Conservation (phyloP, 2,329 filamentous ascomycete genomes). For the Periconia digitata region DNA sequence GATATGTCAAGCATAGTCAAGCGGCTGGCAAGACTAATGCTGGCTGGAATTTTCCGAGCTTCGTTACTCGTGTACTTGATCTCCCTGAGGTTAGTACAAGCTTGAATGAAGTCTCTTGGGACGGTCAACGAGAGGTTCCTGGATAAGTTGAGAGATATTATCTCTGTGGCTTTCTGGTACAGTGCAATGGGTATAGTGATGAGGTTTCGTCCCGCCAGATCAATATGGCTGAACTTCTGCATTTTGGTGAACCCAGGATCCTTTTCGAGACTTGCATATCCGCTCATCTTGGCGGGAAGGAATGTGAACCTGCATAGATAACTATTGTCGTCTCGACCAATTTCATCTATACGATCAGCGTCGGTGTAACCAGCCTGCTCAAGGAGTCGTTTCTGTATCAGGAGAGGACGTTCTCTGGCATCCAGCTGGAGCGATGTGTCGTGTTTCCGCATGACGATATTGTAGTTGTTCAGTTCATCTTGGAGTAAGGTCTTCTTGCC, state of each 20-base stretch:
- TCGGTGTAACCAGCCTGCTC: constrained; percentile 91
- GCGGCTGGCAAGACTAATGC: constrained; percentile 75
- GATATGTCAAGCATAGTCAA: constrained; percentile 92
- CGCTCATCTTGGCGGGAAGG: constrained; percentile 82
- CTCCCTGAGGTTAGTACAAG: constrained; percentile 86
- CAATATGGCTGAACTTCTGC: constrained; percentile 91
- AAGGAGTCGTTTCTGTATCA: constrained; percentile 88
- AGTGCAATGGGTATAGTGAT: constrained; percentile 93
- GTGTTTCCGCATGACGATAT: constrained; percentile 93
- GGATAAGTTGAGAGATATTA: constrained; percentile 92
- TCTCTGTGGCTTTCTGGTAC: constrained; percentile 88
- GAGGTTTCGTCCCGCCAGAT: constrained; percentile 85
- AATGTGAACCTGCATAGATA: constrained; percentile 97
- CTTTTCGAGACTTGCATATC: constrained; percentile 68
- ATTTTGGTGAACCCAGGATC: constrained; percentile 80
- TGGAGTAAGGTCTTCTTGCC: constrained; percentile 93
- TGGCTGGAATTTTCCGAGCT: constrained; percentile 79
- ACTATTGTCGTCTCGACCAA: constrained; percentile 95
- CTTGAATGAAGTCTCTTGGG: constrained; percentile 93
- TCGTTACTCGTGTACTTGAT: constrained; percentile 97
- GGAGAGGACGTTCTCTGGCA: constrained; percentile 75
- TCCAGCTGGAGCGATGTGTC: constrained; percentile 81
- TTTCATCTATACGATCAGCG: constrained; percentile 83
- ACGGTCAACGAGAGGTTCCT: constrained; percentile 89
- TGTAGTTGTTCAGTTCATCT: constrained; percentile 89